Base-by-base conservation (phyloP, 2,329 filamentous ascomycete genomes). In the Teratosphaeriaceae sp. region DNA sequence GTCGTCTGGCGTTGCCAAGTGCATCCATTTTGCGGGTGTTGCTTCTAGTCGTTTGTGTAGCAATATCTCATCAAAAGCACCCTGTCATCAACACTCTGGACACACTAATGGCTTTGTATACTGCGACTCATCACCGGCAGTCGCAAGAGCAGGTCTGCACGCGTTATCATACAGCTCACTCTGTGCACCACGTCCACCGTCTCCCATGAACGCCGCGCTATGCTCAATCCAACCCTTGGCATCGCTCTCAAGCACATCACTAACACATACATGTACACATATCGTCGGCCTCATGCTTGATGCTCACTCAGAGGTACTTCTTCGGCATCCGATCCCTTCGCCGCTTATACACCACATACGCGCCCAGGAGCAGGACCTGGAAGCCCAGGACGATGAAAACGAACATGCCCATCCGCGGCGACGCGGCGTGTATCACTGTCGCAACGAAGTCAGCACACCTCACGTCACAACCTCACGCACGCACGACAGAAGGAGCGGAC, bases 221-320 rank as follows among this genome's bases (percentile, higher is more conserved):
- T 44, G 42, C 35, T n/a, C n/a, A n/a, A n/a, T n/a, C n/a, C 34
- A 38, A 35, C 9, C 23, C 18, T 22, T 16, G 18, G 26, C 12
- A 9, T 6, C 2, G 21, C 26, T 9, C 31, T 7, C 22, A 41
- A 12, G 20, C 7, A 39, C 26, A 26, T 29, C 30, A 43, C 5
- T 19, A 12, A n/a, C 21, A 34, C 16, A 31, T 42, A 38, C 38
- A 29, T 23, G 12, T n/a, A 20, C 5, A 21, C 30, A 33, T 9
- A 33, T 39, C 30, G 18, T 16, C 24, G n/a, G n/a, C n/a, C n/a
- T n/a, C n/a, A n/a, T n/a, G n/a, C n/a, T n/a, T n/a, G n/a, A n/a
- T n/a, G n/a, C n/a, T n/a, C n/a, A n/a, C n/a, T 23, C 72, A 95
- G 61, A 95, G 69, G 65, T 88, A 96, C 70, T 96, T 96, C 75